Conservation (phyloP, 2,329 filamentous ascomycete genomes). For the Plectosphaerella plurivora region DNA sequence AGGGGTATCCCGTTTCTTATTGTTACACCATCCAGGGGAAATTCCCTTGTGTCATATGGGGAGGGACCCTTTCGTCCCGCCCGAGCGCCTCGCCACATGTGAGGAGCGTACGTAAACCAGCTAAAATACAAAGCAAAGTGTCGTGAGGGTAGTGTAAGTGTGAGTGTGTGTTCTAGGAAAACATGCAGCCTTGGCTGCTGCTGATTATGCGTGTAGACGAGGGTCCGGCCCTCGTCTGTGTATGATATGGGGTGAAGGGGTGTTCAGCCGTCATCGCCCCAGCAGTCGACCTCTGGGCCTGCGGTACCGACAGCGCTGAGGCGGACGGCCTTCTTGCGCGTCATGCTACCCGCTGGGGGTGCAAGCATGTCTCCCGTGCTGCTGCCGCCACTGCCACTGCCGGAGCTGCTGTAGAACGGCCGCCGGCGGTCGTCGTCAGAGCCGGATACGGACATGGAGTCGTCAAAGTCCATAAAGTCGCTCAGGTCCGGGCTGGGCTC, state of each 20-base stretch:
- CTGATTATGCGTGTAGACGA: too few relatives aligned
- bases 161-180: not conserved
- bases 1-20: too few relatives aligned
- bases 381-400: not conserved
- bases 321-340: constrained; percentile 35
- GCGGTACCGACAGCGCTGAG: constrained; percentile 33
- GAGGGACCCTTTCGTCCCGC: too few relatives aligned
- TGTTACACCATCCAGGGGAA: too few relatives aligned
- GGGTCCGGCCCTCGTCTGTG: not conserved
- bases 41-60: too few relatives aligned
- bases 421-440: constrained; percentile 1
- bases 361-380: not conserved
- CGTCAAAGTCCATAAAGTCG: constrained; percentile 31
- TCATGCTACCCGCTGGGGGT: constrained; percentile 9
- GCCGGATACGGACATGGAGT: constrained; percentile 4
- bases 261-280: constrained; percentile 32
- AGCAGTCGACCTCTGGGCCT: constrained; percentile 26
- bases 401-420: constrained; percentile 11
- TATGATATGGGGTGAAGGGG: not conserved
- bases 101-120: too few relatives aligned
- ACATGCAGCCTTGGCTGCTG: not conserved
- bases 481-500: constrained; percentile 32
- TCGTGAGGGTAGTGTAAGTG: too few relatives aligned
- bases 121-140: too few relatives aligned
- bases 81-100: too few relatives aligned